Base-by-base conservation (phyloP, 2,329 filamentous ascomycete genomes). In the Monascus ruber region DNA sequence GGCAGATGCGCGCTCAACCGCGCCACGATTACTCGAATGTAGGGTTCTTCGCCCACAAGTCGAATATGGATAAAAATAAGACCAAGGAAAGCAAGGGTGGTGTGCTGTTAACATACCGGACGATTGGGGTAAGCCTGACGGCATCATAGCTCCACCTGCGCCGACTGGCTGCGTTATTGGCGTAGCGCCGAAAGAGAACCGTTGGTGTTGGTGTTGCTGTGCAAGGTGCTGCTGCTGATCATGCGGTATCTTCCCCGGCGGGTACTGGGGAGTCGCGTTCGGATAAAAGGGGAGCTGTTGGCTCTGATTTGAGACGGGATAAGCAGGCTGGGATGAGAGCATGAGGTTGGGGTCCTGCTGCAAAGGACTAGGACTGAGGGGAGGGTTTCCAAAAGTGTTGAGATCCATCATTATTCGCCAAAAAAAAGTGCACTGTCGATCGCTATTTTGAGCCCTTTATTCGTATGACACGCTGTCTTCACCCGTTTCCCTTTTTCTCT, bases 91-190 rank as follows among this genome's bases (percentile, higher is more conserved):
- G 26, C 32, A 32, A 45, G 39, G 37, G 28, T 31, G 34, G 36
- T 37, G 40, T 26, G 29, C 29, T 35, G 10, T 25, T 25, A 39
- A 56, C 59, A 47, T 57, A 62, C 59, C 59, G 40, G 55, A 51
- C 27, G 54, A 51, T 34, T 56, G 58, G 41, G 58, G 53, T 40
- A 58, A 62, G 25, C 55, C 54, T 26, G 53, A 46, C 33, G 60
- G 54, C 51, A 64, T 62, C 56, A 63, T 60, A 47, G 53, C 52
- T 55, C 59, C 59, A 50, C 56, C 52, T 40, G 57, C 54, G 42
- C 48, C 55, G 33, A 49, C 52, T 33, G 56, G 49, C 45, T 63
- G 60, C 52, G 60, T 46, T 35, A 29, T 29, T 29, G 56, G 51
- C 46, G 60, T 53, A 36, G 52, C 47, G 43, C 54, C 55, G 44